Evolutionary conservation across 2,329 filamentous ascomycete genomes (phyloP).

Genomic region (Colletotrichum godetiae): DNA sequence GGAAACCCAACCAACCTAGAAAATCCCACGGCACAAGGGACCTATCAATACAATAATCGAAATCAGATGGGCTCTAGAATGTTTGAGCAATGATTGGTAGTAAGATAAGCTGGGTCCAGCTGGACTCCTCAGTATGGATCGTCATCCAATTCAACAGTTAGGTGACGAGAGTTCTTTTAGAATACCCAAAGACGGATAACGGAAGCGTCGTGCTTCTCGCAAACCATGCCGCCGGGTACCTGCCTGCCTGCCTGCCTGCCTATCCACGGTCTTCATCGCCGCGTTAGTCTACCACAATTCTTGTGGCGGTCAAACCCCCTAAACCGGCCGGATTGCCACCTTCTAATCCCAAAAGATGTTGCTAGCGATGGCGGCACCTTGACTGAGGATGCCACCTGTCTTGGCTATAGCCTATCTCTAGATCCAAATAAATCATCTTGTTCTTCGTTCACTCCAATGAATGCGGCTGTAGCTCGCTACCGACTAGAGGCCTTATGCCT

Average conservation of each 20-base stretch:
- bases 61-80: neutral
- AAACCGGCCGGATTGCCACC: neutral
- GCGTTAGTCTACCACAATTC: neutral
- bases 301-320: neutral
- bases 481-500: slow-evolving; percentile 5
- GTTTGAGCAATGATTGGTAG: neutral
- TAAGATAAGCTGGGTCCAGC: neutral
- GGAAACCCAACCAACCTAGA: neutral
- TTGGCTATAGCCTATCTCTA: neutral
- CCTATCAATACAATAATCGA: neutral
- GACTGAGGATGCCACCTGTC: neutral
- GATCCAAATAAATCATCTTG: too few relatives aligned
- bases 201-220: neutral
- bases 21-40: neutral
- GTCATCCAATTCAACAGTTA: neutral
- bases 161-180: neutral
- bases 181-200: neutral
- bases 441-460: neutral
- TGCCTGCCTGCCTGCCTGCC: neutral
- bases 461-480: neutral
- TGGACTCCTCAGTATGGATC: neutral
- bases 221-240: neutral
- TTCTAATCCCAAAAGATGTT: neutral
- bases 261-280: neutral
- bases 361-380: neutral